Conservation (phyloP, 129 eudicot species). For the Saposhnikovia divaricata region DNA sequence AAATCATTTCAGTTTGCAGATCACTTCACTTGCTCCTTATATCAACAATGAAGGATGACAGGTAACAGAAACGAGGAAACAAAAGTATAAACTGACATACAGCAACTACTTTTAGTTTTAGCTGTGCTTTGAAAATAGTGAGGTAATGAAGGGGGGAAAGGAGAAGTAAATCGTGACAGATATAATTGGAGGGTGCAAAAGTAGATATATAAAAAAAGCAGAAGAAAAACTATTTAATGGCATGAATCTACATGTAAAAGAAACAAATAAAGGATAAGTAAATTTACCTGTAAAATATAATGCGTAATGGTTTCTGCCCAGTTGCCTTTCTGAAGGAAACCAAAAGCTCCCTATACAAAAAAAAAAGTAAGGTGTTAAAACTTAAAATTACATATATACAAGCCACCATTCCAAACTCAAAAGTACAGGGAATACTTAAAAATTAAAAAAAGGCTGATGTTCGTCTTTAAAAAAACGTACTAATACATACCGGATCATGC, state of each 20-base stretch:
- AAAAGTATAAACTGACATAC: not conserved
- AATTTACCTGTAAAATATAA: conserved; percentile 74
- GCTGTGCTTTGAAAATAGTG: not conserved
- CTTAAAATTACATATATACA: not conserved
- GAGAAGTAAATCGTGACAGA: not conserved
- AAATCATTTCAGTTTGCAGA: too few relatives aligned
- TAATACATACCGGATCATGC: conserved; percentile 67
- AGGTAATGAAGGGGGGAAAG: too few relatives aligned
- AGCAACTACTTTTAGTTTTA: not conserved
- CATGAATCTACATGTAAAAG: not conserved
- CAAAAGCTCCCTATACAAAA: conserved; percentile 65
- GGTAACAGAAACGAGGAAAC: not conserved
- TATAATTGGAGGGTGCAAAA: not conserved
- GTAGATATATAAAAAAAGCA: not conserved
- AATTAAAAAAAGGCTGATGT: not conserved
- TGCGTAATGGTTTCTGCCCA: conserved; percentile 80
- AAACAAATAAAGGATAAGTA: not conserved
- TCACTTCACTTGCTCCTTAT: too few relatives aligned
- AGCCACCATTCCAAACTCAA: not conserved
- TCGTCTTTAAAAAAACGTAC: not conserved
- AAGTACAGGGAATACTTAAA: not conserved
- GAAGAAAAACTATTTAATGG: not conserved
- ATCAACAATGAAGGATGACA: not conserved
- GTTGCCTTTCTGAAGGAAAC: conserved; percentile 86
- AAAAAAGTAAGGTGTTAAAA: not conserved